These are phyloP conservation scores for Solanum chaucha DNA, from an alignment of 257 asterid species.

Conservation along the genomic window DNA sequence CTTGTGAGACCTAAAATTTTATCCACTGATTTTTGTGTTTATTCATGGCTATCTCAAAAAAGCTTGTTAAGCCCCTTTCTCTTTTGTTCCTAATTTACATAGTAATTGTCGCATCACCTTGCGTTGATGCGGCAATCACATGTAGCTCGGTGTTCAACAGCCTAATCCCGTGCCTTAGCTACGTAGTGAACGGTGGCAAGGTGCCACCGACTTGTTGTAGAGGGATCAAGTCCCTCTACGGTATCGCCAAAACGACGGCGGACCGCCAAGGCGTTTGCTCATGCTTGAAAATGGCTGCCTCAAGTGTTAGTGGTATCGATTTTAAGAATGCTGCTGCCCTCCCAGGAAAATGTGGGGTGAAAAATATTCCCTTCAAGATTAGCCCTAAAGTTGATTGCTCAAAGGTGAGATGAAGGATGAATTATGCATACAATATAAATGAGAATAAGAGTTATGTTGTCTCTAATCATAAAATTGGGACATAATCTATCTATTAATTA, in stretches of 20 bases:
- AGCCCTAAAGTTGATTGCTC: constrained; percentile 16
- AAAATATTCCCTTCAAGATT: constrained; percentile 11
- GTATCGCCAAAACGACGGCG: not conserved
- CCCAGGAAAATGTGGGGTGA: constrained; percentile 15
- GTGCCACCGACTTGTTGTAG: constrained; percentile 1
- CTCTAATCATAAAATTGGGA: not conserved
- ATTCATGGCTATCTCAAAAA: not conserved
- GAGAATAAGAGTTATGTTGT: not conserved
- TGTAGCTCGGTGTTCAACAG: not conserved
- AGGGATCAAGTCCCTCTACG: not conserved
- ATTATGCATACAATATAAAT: not conserved
- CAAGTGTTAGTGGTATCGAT: not conserved
- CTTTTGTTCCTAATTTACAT: not conserved
- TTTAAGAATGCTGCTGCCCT: constrained; percentile 3
- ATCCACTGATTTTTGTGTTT: not conserved
- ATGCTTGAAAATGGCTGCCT: constrained; percentile 10
- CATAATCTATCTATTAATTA: not conserved
- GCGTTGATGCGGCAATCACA: not conserved
- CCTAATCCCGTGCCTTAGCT: constrained; percentile 12
- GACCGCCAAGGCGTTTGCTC: constrained; percentile 21
- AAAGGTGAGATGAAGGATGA: not conserved
- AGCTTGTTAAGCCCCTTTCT: not conserved
- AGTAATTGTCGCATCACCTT: not conserved
- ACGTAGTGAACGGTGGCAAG: not conserved
- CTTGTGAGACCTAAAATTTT: not conserved